Evolutionary conservation across 305 asterid species (phyloP).

Genomic region (Rubia peregrina): DNA sequence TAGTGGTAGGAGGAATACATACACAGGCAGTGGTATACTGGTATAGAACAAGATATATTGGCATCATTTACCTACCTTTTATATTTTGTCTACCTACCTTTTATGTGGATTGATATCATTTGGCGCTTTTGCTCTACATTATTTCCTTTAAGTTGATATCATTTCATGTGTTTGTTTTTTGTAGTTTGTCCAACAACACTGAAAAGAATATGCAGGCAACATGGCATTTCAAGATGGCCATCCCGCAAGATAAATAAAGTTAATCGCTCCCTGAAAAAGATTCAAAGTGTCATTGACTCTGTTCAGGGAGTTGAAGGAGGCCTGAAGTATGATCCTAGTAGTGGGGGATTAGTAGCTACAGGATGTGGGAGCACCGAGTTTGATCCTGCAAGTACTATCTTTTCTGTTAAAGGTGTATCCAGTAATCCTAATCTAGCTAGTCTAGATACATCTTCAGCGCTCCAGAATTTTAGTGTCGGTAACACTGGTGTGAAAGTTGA

Average conservation of each 20-base stretch:
- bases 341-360: constrained; percentile 45
- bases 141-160: not conserved
- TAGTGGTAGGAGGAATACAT: not conserved
- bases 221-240: constrained; percentile 96
- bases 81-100: too few relatives aligned
- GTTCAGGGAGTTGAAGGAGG: constrained; percentile 88
- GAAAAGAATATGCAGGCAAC: constrained; percentile 86
- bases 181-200: constrained; percentile 91
- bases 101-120: too few relatives aligned
- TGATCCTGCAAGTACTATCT: constrained; percentile 23
- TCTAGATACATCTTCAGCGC: constrained; percentile 23
- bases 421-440: constrained; percentile 22
- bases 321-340: constrained; percentile 53
- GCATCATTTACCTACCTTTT: not conserved
- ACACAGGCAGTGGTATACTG: not conserved
- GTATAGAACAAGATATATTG: not conserved
- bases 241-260: constrained; percentile 90
- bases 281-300: constrained; percentile 71
- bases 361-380: constrained; percentile 39
- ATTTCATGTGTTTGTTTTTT: constrained; percentile 15
- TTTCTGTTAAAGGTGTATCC: constrained; percentile 23
- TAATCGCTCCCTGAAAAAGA: constrained; percentile 74
- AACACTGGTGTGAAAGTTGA: constrained; percentile 49
- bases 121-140: not conserved
- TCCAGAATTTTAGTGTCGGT: constrained; percentile 29